phyloP scores from a whole-genome alignment of 2,329 filamentous ascomycete genomes.

The Diplodia corticola region DNA sequence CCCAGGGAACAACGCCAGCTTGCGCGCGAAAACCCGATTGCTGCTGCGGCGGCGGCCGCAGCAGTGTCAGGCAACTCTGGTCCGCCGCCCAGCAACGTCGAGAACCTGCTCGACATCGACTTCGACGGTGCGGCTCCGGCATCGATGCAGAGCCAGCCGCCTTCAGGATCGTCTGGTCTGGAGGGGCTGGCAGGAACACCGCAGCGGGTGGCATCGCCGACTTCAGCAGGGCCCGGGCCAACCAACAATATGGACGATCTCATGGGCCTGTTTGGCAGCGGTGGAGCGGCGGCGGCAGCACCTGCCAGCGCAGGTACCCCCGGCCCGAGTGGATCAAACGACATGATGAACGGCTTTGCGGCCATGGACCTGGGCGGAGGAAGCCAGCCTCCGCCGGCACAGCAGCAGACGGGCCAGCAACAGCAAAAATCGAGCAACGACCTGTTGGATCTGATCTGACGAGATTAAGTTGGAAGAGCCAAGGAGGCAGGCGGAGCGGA shows the following conservation, averaged over 20 bases:
- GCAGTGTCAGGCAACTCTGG: constrained; percentile 59
- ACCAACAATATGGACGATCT: constrained; percentile 77
- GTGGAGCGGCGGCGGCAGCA: constrained; percentile 39
- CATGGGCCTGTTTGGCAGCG: constrained; percentile 66
- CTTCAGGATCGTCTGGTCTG: constrained; percentile 50
- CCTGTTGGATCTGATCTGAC: constrained; percentile 23
- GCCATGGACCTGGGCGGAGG: constrained; percentile 71
- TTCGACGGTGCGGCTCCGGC: constrained; percentile 92
- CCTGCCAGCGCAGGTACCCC: constrained; percentile 31
- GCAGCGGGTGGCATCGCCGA: constrained; percentile 66
- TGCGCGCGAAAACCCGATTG: constrained; percentile 89
- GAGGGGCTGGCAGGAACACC: constrained; percentile 64
- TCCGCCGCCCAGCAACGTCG: constrained; percentile 71
- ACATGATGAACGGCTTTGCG: constrained; percentile 79
- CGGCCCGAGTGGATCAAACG: constrained; percentile 46
- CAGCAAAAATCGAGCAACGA: constrained; percentile 19
- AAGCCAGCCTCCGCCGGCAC: constrained; percentile 64
- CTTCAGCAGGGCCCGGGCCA: constrained; percentile 45
- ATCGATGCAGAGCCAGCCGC: constrained; percentile 69
- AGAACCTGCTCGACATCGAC: constrained; percentile 94
- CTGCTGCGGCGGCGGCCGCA: constrained; percentile 74
- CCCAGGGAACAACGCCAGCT: constrained; percentile 78
- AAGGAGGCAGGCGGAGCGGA: constrained; percentile 18
- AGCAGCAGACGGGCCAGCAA: constrained; percentile 18
- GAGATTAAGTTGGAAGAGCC: background rate